Conservation (phyloP, 768 basidiomycete species). For the Boletus tylopilopsis region DNA sequence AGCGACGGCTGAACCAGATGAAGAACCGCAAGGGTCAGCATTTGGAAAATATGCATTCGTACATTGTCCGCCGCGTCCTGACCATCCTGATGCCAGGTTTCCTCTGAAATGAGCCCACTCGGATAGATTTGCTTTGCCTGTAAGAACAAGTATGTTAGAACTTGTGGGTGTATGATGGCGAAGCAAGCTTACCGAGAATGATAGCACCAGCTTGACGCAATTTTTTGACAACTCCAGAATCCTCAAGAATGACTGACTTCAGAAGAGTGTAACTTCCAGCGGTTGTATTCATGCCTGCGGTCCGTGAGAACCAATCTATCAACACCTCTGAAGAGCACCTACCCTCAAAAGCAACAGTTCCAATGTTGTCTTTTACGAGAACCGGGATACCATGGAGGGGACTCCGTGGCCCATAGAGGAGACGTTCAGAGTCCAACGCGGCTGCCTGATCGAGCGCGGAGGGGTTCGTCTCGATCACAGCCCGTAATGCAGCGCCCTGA, state of each 20-base stretch:
- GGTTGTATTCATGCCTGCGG: conserved; percentile 38
- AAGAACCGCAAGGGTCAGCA: conserved; percentile 55
- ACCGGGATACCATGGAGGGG: conserved; percentile 39
- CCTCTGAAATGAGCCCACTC: conserved; percentile 38
- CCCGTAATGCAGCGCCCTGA: conserved; percentile 35
- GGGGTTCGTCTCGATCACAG: conserved; percentile 39
- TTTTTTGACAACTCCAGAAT: conserved; percentile 32
- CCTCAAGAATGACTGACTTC: conserved; percentile 31
- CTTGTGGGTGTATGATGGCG: not conserved
- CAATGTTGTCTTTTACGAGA: conserved; percentile 34
- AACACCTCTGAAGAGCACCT: not conserved
- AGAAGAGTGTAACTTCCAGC: conserved; percentile 38
- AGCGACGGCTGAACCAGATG: conserved; percentile 26
- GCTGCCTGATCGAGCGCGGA: conserved; percentile 35
- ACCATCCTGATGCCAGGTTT: conserved; percentile 49
- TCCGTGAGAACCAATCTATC: not conserved
- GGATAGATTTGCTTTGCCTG: conserved; percentile 47
- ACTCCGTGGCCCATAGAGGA: conserved; percentile 25
- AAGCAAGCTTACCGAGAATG: conserved; percentile 26
- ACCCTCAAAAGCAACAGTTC: conserved; percentile 30
- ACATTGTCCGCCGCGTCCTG: conserved; percentile 51
- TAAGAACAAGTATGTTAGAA: not conserved
- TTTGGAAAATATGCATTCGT: conserved; percentile 48
- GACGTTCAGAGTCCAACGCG: conserved; percentile 32
- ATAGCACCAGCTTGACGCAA: conserved; percentile 34